These are phyloP conservation scores for Chloroidium sp. DNA, from an alignment of 163 green algal species.

Conservation along the genomic window DNA sequence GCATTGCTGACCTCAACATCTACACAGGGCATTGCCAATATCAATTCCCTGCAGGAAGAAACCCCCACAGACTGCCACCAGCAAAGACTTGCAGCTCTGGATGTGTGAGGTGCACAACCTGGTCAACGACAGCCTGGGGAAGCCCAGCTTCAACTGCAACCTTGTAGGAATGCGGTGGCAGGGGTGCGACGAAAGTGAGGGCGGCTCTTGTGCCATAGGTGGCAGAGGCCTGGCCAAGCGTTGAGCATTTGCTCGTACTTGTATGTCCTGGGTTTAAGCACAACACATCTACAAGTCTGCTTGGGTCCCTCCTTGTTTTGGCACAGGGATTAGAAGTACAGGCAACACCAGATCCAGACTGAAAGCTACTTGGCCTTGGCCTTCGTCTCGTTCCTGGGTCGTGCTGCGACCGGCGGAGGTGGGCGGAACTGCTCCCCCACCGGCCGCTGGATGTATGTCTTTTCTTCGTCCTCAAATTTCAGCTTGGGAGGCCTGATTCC, in stretches of 20 bases:
- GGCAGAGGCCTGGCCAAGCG: no score
- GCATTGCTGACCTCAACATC: background rate
- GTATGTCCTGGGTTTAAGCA: no score
- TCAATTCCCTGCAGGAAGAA: slow-evolving; percentile 24
- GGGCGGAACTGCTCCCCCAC: slow-evolving; percentile 60
- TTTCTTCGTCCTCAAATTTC: slow-evolving; percentile 63
- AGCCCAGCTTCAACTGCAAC: slow-evolving; percentile 80
- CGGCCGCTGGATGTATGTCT: slow-evolving; percentile 68
- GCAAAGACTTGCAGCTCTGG: slow-evolving; percentile 61
- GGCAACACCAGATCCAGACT: background rate
- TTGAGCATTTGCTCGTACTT: no score
- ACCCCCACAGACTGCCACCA: slow-evolving; percentile 43
- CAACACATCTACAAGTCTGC: no score
- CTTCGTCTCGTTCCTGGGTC: slow-evolving; percentile 1
- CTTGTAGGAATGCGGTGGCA: slow-evolving; percentile 61
- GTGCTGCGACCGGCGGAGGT: slow-evolving; percentile 27
- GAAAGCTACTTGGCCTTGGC: background rate
- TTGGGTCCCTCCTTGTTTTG: no score
- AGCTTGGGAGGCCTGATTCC: slow-evolving; percentile 72
- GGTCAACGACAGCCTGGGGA: slow-evolving; percentile 70
- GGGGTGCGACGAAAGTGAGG: slow-evolving; percentile 19
- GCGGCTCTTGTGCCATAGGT: no score
- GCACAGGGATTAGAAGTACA: background rate
- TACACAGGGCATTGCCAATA: background rate
- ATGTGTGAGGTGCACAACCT: slow-evolving; percentile 81